Base-by-base conservation (phyloP, 768 basidiomycete species). In the Collybia nuda region DNA sequence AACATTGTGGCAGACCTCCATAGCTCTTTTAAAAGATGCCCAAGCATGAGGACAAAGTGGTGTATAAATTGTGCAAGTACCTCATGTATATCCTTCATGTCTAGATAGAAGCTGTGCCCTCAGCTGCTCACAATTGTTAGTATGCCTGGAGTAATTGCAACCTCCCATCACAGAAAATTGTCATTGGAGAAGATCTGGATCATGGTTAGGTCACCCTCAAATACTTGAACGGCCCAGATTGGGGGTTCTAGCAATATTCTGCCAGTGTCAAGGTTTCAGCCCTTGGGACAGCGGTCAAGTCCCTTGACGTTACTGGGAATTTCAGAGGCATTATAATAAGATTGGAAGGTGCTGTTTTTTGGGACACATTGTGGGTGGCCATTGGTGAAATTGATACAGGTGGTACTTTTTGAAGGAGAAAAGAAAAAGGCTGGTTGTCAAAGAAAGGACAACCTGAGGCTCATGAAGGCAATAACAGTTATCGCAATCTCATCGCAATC, bases 311-410 rank as follows among this genome's bases (percentile, higher is more conserved):
- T 14, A 11, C 32, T 32, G 32, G 32, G 32, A 32, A 32, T 14
- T 14, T 32, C 32, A 11, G 32, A 11, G 32, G 12, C 32, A 32
- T 32, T 32, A 88, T 74, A 68, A 88, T 75, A 59, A 90, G 80
- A 64, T 75, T 78, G 51, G 80, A 67, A 54, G 78, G 77, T 14
- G 71, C 67, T 42, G 68, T 56, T 40, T 66, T 64, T 56, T 60
- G 74, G 52, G 73, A 65, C 46, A 66, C 61, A 57, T 61, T 56
- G 56, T 54, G 56, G 43, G 65, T 61, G 37, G 72, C 66, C 69
- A 78, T 77, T 52, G 59, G 60, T 48, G 52, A 58, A 53, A 52
- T 48, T 44, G 53, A 49, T 29, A 22, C n/a, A 28, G 44, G 51
- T 14, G 15, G 8, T 32, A 44, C 14, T 52, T 55, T 32, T 18